Evolutionary conservation across 208 protist species (phyloP).

Genomic region (Leishmania guyanensis): DNA sequence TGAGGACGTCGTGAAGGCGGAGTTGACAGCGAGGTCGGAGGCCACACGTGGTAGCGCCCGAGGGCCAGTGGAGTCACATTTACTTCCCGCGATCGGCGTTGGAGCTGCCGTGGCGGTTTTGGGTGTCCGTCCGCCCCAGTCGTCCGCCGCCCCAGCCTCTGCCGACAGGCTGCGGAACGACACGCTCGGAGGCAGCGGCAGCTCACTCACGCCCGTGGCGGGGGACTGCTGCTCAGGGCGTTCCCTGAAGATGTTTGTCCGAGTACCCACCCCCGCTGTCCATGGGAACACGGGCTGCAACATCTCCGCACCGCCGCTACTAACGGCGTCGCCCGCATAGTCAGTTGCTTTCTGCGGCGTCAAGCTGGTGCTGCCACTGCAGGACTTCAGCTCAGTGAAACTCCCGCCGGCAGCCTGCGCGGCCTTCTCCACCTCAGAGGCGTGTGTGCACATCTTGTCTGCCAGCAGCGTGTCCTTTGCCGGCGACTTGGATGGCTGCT

Average conservation of each 20-base stretch:
- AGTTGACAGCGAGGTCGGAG: neutral
- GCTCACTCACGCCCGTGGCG: neutral
- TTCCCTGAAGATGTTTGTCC: slow-evolving; percentile 4
- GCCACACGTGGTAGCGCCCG: neutral
- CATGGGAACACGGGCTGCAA: slow-evolving; percentile 1
- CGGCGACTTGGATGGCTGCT: neutral
- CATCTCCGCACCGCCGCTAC: neutral
- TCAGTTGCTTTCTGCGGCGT: neutral
- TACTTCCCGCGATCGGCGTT: neutral
- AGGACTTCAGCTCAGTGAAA: neutral
- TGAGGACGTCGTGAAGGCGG: neutral
- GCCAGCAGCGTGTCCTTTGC: slow-evolving; percentile 21
- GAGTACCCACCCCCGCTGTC: neutral
- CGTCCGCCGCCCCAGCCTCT: neutral
- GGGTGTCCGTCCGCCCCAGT: neutral
- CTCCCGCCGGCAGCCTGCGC: neutral
- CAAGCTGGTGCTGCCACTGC: slow-evolving; percentile 6
- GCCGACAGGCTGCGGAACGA: neutral
- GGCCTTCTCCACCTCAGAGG: slow-evolving; percentile 35
- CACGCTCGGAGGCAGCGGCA: neutral
- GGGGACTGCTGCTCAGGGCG: slow-evolving; percentile 2
- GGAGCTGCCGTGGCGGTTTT: neutral
- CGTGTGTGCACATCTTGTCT: slow-evolving; percentile 28
- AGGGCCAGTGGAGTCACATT: neutral
- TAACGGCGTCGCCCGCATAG: neutral